Evolutionary conservation across 805 yeast species (phyloP), one percentile per base, ranked within the genome.

Genomic region (Candida adriatica): DNA sequence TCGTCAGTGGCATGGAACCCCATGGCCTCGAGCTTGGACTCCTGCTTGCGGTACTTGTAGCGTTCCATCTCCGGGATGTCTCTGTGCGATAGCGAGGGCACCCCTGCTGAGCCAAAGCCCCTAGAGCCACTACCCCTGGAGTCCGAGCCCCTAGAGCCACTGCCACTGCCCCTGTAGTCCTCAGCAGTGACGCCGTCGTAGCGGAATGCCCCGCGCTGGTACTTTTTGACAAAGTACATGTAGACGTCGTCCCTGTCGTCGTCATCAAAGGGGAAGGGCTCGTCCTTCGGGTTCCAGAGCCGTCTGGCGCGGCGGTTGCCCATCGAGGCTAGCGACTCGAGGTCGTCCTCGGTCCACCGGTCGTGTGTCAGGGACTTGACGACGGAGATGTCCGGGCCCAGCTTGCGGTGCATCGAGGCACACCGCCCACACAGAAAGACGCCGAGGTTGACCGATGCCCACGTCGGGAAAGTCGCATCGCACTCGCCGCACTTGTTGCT

Each of bases 351-450:
- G 1, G 65, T 43, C 95, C 95, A 85, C 4, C 62, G 56, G 44
- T 85, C 95, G 51, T 80, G 62, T 5, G 87, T 75, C 33, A 85
- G 59, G 1, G 88, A 79, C 47, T 81, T 82, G 6, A 83, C 84
- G 30, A 63, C 58, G 5, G 88, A 77, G 9, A 78, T 56, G 24
- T 74, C 75, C 2, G 64, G 45, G 1, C 86, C 83, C 26, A 83
- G 61, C 34, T 70, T 70, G 38, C 85, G 64, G 55, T 85, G 95
- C 20, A 77, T 66, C 4, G 84, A 74, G 7, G 94, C 90, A 66
- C 95, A 85, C 42, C 92, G 62, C 11, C 92, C 92, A 61, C 95
- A 85, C 13, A 85, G 61, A 37, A 85, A 76, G 5, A 83, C 59
- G 17, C 94, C 94, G 26, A 83, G 45, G 29, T 46, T 46, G 24